Evolutionary conservation across 2,329 filamentous ascomycete species (phyloP).

Genomic region (Penicillium rolfsii): DNA sequence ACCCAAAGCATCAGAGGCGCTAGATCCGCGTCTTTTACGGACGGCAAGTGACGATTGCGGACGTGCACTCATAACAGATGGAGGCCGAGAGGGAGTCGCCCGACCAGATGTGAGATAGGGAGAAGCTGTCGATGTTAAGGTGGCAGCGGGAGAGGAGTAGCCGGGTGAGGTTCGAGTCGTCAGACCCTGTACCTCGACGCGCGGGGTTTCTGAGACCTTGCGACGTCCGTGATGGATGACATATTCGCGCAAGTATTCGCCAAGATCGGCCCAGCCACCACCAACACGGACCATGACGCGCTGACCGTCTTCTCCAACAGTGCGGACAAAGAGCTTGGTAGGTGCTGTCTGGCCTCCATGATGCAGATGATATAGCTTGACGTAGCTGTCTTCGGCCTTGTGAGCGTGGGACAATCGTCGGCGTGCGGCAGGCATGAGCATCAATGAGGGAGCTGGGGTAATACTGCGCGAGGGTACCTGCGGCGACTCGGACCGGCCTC

Average conservation of each 20-base stretch:
- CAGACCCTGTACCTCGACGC: conserved; percentile 60
- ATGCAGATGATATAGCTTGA: conserved; percentile 90
- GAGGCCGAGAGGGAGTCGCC: conserved; percentile 42
- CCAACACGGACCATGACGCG: conserved; percentile 97
- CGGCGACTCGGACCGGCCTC: conserved; percentile 39
- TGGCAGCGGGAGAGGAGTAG: conserved; percentile 34
- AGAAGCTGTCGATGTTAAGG: conserved; percentile 26
- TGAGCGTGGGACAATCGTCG: conserved; percentile 39
- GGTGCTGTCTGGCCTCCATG: conserved; percentile 81
- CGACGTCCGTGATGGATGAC: conserved; percentile 87
- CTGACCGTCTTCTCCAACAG: conserved; percentile 86
- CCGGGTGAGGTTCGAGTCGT: conserved; percentile 38
- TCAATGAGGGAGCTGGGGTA: conserved; percentile 68
- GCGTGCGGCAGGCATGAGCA: conserved; percentile 63
- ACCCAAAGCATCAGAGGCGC: conserved; percentile 36
- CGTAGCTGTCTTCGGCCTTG: conserved; percentile 65
- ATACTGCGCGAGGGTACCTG: conserved; percentile 51
- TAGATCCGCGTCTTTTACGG: conserved; percentile 45
- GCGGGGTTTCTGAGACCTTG: conserved; percentile 57
- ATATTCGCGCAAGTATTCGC: conserved; percentile 92
- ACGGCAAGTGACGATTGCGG: conserved; percentile 45
- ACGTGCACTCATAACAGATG: conserved; percentile 41
- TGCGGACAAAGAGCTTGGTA: conserved; percentile 91
- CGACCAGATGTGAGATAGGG: conserved; percentile 32
- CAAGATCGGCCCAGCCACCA: conserved; percentile 96